Evolutionary conservation across 495 filamentous ascomycete species (phyloP), one percentile per base, ranked within the genome.

Genomic region (Neurospora cerealis): DNA sequence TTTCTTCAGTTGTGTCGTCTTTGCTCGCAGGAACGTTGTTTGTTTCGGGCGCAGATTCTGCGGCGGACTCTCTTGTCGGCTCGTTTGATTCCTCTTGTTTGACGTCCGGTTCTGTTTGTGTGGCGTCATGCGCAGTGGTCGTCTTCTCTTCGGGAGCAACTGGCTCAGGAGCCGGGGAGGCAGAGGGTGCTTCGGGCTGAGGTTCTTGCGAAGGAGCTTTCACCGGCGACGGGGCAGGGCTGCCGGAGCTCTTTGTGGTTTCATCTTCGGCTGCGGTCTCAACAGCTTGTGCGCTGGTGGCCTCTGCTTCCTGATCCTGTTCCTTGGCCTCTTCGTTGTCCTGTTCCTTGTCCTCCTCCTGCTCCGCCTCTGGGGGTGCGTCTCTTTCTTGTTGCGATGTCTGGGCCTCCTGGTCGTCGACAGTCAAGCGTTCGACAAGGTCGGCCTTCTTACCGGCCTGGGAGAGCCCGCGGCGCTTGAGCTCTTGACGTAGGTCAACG

Each of bases 391-490:
- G 54, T 9, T 66, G 54, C 28, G 54, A 66, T 66, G 32, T 34
- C 54, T 66, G 54, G 15, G 54, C 28, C 32, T 34, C 54, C 54
- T 66, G 54, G 17, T 82, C 79, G 13, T 74, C 78, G 37, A 78
- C 83, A 72, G 83, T 81, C 70, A 91, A 78, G 28, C 89, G 84
- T 11, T 87, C 85, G 36, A 91, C 82, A 15, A 91, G 83, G 9
- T 84, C 84, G 11, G 86, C 83, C 76, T 91, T 91, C 62, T 89
- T 82, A 11, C 89, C 89, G 19, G 84, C 83, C 40, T 85, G 84
- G 0, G 87, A 79, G 6, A 90, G 79, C 3, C 86, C 86, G 21
- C 89, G 84, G 40, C 81, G 82, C 79, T 88, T 91, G 21, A 91
- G 81, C 78, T 89, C 87, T 32, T 83, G 83, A 72, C 86, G 86